These are phyloP conservation scores for Candida vaughaniae DNA, from an alignment of 805 yeast genomes.

Conservation along the genomic window DNA sequence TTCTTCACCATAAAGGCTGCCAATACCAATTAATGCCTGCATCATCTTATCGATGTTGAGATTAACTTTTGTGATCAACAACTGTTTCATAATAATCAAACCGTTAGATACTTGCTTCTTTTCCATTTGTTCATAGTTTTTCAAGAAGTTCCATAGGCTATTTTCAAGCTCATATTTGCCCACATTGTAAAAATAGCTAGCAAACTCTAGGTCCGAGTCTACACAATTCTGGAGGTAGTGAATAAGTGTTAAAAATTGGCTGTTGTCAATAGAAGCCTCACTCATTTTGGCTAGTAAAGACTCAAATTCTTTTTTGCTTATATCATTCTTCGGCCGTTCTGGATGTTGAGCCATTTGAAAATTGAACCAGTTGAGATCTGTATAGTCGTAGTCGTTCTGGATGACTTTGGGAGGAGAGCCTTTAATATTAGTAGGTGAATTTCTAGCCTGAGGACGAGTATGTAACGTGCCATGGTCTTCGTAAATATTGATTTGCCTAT, in stretches of 20 bases:
- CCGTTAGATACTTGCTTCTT: conserved; percentile 24
- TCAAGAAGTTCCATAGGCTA: conserved; percentile 17
- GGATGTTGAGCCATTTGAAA: conserved; percentile 27
- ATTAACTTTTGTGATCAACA: conserved; percentile 25
- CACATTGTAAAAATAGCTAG: conserved; percentile 15
- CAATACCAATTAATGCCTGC: conserved; percentile 13
- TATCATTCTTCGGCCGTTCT: conserved; percentile 7
- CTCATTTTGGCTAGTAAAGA: conserved; percentile 6
- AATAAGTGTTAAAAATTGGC: conserved; percentile 10
- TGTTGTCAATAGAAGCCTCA: conserved; percentile 4
- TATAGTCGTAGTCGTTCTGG: conserved; percentile 25
- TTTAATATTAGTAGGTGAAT: conserved; percentile 34
- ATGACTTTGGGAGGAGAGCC: conserved; percentile 5
- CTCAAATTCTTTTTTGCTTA: conserved; percentile 8
- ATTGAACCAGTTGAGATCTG: conserved; percentile 40
- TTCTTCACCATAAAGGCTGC: conserved; percentile 9
- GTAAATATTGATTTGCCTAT: conserved; percentile 38
- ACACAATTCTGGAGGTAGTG: conserved; percentile 17
- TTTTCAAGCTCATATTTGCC: conserved; percentile 18
- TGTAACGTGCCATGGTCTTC: too few relatives aligned
- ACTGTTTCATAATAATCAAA: conserved; percentile 35
- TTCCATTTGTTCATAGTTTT: conserved; percentile 4
- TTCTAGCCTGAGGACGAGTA: conserved; percentile 14
- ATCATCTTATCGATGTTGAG: conserved; percentile 21
- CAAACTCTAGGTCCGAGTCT: conserved; percentile 15